Evolutionary conservation across 306 rosid species (phyloP).

Genomic region (Carpinus fangiana): DNA sequence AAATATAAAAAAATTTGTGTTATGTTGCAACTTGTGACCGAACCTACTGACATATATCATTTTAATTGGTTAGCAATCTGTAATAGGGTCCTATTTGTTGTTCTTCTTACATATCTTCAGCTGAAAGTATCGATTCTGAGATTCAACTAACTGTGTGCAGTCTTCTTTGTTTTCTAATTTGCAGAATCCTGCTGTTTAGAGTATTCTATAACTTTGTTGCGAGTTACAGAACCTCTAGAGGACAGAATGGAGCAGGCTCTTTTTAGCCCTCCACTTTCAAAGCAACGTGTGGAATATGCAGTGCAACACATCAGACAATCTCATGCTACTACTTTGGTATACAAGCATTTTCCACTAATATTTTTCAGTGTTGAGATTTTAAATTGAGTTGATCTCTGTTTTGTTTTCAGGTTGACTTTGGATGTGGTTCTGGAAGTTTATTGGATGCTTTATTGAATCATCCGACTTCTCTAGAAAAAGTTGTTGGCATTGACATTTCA

Average conservation of each 20-base stretch:
- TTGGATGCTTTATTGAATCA: conserved; percentile 85
- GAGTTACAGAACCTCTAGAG: conserved; percentile 81
- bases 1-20: neutral
- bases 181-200: conserved; percentile 65
- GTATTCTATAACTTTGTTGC: conserved; percentile 56
- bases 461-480: conserved; percentile 65
- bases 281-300: conserved; percentile 96
- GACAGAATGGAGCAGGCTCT: conserved; percentile 97
- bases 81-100: neutral
- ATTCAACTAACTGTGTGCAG: neutral
- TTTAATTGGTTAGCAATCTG: neutral
- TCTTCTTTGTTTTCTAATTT: conserved; percentile 12
- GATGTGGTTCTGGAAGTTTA: conserved; percentile 98
- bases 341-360: conserved; percentile 16
- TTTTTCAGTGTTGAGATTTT: conserved; percentile 18
- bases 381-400: conserved; percentile 35
- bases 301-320: conserved; percentile 70
- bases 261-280: conserved; percentile 95
- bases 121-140: conserved; percentile 4
- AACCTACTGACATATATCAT: neutral
- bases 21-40: neutral
- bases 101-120: neutral
- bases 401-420: conserved; percentile 82
- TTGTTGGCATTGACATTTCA: conserved; percentile 92
- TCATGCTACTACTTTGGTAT: conserved; percentile 72